Percentiles rank a stretch among this genome's conserved stretches.
Conservation (phyloP, 805 yeast species). For the Tetrapisispora arboricola region DNA sequence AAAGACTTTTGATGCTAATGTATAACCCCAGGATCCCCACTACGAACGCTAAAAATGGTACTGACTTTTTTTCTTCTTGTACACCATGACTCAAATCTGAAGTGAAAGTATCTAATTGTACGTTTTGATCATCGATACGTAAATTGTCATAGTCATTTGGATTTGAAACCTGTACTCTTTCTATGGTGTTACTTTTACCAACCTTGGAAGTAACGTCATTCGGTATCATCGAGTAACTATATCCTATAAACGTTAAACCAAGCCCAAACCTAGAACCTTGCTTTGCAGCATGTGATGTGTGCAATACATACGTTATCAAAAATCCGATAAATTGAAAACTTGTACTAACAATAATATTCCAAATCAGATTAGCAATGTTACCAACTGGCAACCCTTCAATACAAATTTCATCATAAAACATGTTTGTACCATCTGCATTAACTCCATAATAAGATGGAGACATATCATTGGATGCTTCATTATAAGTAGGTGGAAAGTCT, state of each 20-base stretch:
- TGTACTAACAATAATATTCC: slow-evolving; percentile 85
- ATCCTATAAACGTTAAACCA: slow-evolving; percentile 71
- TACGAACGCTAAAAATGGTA: slow-evolving; percentile 50
- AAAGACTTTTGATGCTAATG: slow-evolving; percentile 54
- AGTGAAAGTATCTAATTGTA: slow-evolving; percentile 21
- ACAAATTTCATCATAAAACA: slow-evolving; percentile 76
- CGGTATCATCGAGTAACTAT: slow-evolving; percentile 52
- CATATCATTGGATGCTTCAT: slow-evolving; percentile 88
- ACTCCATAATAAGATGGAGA: slow-evolving; percentile 69
- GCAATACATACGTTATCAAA: slow-evolving; percentile 76
- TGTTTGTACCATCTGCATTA: slow-evolving; percentile 3
- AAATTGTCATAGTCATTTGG: slow-evolving; percentile 48
- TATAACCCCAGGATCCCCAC: slow-evolving; percentile 60
- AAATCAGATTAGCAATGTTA: slow-evolving; percentile 70
- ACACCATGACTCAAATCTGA: slow-evolving; percentile 24
- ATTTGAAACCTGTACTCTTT: slow-evolving; percentile 42
- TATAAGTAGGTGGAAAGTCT: slow-evolving; percentile 77
- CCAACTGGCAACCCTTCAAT: slow-evolving; percentile 97
- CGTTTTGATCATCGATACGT: slow-evolving; percentile 16
- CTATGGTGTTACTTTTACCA: slow-evolving; percentile 21
- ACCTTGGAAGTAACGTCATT: slow-evolving; percentile 28
- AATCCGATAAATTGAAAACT: slow-evolving; percentile 93
- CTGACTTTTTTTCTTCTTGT: slow-evolving; percentile 24
- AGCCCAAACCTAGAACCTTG: slow-evolving; percentile 91
- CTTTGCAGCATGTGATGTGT: slow-evolving; percentile 94